These are phyloP conservation scores for Colletotrichum orbiculare DNA, from an alignment of 2,329 filamentous ascomycete species.

Conservation along the genomic window DNA sequence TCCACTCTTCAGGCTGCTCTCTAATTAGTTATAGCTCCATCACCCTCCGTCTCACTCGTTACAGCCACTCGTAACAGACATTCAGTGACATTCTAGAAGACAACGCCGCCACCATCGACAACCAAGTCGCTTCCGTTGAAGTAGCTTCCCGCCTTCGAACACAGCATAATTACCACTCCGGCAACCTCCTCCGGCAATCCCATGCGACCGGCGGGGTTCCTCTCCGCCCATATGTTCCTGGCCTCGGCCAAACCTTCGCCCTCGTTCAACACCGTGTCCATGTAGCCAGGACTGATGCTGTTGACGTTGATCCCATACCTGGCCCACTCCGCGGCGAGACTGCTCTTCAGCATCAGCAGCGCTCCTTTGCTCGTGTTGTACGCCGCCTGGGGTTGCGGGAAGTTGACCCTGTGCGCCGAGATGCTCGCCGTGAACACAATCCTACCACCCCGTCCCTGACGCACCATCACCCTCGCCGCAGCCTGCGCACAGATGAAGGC, in stretches of 20 bases:
- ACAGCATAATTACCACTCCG: slow-evolving; percentile 70
- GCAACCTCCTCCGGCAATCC: slow-evolving; percentile 71
- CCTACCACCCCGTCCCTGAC: slow-evolving; percentile 62
- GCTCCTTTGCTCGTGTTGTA: slow-evolving; percentile 81
- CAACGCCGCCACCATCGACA: slow-evolving; percentile 65
- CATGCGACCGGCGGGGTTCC: slow-evolving; percentile 75
- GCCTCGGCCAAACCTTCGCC: slow-evolving; percentile 67
- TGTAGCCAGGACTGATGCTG: slow-evolving; percentile 77
- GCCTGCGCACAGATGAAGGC: slow-evolving; percentile 78
- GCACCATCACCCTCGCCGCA: slow-evolving; percentile 63
- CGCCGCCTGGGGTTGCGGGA: slow-evolving; percentile 75
- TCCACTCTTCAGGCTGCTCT: too few relatives aligned
- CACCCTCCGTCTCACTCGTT: too few relatives aligned
- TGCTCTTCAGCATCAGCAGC: slow-evolving; percentile 70
- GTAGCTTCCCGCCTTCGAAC: slow-evolving; percentile 71
- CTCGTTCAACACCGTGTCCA: slow-evolving; percentile 80
- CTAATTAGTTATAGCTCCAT: too few relatives aligned
- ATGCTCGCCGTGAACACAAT: slow-evolving; percentile 77
- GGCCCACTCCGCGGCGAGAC: slow-evolving; percentile 79
- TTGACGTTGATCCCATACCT: slow-evolving; percentile 77
- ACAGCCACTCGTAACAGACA: not conserved
- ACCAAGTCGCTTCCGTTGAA: slow-evolving; percentile 76
- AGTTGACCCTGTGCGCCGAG: slow-evolving; percentile 76
- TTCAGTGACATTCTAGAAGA: slow-evolving; percentile 28
- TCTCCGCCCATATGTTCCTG: slow-evolving; percentile 65